Evolutionary conservation across 1,139 yeast species (phyloP), one percentile per base, ranked within the genome.

Genomic region (Blastobotrys serpentis): DNA sequence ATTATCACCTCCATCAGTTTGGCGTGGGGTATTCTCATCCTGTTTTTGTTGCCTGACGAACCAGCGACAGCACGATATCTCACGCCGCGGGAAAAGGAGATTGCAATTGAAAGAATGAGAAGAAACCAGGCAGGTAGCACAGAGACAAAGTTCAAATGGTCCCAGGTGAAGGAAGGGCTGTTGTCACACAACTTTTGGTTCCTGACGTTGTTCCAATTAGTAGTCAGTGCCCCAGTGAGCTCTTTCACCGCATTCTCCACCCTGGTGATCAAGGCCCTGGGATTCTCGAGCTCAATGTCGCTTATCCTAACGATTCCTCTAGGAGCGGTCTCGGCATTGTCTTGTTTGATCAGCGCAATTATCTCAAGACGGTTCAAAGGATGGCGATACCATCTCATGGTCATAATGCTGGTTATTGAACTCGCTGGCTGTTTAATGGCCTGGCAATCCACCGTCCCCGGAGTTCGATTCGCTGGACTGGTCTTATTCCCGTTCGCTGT

Each of bases 41-140:
- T 79, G 10, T 75, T 41, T 61, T 60, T 51, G 51, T 72, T 79
- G 40, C 84, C 84, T 1, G 80, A 76, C 58, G 66, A 70, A 32
- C 82, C 82, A 23, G 65, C 74, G 16, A 62, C 66, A 21, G 80
- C 83, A 1, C 73, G 77, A 74, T 78, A 73, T 57, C 65, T 79
- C 36, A 63, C 63, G 18, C 70, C 72, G n/a, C 65, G 41, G 13
- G 49, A 50, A 34, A 36, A 44, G 25, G 32, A 34, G 25, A 43
- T 52, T 13, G 52, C 50, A 7, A 18, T 50, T 7, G 45, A 32
- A 7, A 36, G 50, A 17, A 26, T 52, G 33, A n/a, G 38, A 32
- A 16, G 34, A 17, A 51, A 50, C 32, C 46, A 52, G 8, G 48
- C 53, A n/a, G 52, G 50, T 11, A 45, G 37, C 13, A 79, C 79